A percentile compares a stretch with the other conserved stretches of the same genome.
Conservation (phyloP, 306 rosid species). For the Herpetospermum pedunculosum region DNA sequence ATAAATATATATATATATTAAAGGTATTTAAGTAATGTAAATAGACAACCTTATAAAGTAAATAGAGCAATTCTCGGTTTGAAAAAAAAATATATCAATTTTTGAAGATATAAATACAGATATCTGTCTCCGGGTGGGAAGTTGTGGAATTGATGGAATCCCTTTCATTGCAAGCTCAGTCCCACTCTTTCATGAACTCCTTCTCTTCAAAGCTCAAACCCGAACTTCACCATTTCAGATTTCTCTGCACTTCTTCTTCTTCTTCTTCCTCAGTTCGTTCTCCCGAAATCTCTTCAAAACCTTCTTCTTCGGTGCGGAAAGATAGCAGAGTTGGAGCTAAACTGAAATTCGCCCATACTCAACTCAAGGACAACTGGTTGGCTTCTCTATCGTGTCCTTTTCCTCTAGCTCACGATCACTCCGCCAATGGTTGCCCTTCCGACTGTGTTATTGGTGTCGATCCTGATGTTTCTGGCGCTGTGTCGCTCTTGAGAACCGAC, state of each 20-base stretch:
- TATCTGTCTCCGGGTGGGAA: not conserved
- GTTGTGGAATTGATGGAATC: slow-evolving; percentile 19
- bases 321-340: not conserved
- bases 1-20: too few species aligned
- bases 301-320: not conserved
- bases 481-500: slow-evolving; percentile 46
- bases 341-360: slow-evolving; percentile 30
- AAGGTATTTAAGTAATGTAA: too few species aligned
- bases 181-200: slow-evolving; percentile 22
- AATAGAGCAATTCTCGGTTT: too few species aligned
- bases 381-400: slow-evolving; percentile 60
- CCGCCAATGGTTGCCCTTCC: slow-evolving; percentile 7
- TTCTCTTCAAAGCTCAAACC: slow-evolving; percentile 24
- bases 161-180: slow-evolving; percentile 17
- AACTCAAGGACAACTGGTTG: slow-evolving; percentile 70
- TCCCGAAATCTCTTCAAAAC: slow-evolving; percentile 7
- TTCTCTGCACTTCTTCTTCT: slow-evolving; percentile 20
- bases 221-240: slow-evolving; percentile 14
- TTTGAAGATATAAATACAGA: not conserved
- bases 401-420: slow-evolving; percentile 13
- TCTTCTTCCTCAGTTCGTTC: slow-evolving; percentile 5
- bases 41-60: too few species aligned
- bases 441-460: slow-evolving; percentile 69
- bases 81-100: too few species aligned
- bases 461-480: slow-evolving; percentile 76